Evolutionary conservation across 2,329 filamentous ascomycete genomes (phyloP).

Genomic region (Penicillium sp.): DNA sequence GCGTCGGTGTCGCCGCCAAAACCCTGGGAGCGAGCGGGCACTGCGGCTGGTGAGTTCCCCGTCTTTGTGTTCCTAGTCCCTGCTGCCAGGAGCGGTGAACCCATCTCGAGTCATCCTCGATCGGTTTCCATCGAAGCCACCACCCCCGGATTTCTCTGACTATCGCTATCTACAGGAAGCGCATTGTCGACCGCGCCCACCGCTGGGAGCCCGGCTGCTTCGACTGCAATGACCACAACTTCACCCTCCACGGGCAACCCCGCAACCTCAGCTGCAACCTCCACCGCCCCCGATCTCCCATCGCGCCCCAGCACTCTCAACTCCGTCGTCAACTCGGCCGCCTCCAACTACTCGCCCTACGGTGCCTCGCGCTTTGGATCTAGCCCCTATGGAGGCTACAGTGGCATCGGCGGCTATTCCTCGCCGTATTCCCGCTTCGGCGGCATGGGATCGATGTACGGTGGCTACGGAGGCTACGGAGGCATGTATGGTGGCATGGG

Average conservation of each 20-base stretch:
- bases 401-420: conserved; percentile 53
- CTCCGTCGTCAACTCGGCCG: conserved; percentile 80
- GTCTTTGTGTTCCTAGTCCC: background rate
- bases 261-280: conserved; percentile 40
- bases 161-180: conserved; percentile 20
- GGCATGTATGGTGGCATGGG: conserved; percentile 50
- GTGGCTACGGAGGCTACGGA: conserved; percentile 32
- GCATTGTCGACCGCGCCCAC: conserved; percentile 26
- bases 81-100: background rate
- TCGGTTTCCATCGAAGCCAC: conserved; percentile 1
- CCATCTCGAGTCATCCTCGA: background rate
- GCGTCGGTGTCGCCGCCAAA: conserved; percentile 80
- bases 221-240: conserved; percentile 39
- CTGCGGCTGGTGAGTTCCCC: conserved; percentile 50
- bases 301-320: conserved; percentile 75
- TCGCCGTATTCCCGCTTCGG: conserved; percentile 56
- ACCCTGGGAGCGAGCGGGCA: conserved; percentile 85
- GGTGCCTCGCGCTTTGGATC: conserved; percentile 56
- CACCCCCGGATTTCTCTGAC: conserved; percentile 2
- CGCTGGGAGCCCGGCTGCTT: conserved; percentile 22
- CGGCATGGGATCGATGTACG: conserved; percentile 48
- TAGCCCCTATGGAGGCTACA: conserved; percentile 50
- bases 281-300: conserved; percentile 67
- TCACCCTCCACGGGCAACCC: conserved; percentile 43
- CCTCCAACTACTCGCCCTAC: conserved; percentile 72